A percentile compares a stretch with the other conserved stretches of the same genome.
Evolutionary conservation across 257 asterid genomes (phyloP).

Genomic region (Eustoma russellianum): DNA sequence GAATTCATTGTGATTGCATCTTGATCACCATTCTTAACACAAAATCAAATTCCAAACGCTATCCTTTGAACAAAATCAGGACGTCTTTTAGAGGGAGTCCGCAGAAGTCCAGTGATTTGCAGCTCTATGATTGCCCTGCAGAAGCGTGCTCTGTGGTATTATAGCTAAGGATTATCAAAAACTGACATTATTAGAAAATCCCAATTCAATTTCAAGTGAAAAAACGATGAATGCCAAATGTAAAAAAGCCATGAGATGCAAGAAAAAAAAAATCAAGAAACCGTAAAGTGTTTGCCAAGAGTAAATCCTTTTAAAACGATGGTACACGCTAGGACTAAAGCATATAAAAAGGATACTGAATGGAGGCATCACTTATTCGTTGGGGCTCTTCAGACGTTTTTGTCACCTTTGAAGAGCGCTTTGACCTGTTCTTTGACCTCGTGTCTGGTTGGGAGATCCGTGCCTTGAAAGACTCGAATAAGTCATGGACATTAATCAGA

Average conservation of each 20-base stretch:
- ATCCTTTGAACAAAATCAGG: slow-evolving; percentile 91
- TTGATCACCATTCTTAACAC: no score
- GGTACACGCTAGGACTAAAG: not conserved
- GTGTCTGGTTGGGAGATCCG: slow-evolving; percentile 27
- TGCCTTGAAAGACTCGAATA: slow-evolving; percentile 79
- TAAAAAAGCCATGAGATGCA: not conserved
- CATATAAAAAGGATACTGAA: slow-evolving; percentile 63
- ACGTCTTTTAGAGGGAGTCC: slow-evolving; percentile 92
- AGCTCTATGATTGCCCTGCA: slow-evolving; percentile 88
- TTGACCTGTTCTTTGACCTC: slow-evolving; percentile 38
- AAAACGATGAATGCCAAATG: not conserved
- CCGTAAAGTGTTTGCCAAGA: not conserved
- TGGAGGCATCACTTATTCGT: slow-evolving; percentile 45
- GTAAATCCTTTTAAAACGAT: not conserved
- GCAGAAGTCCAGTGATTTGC: slow-evolving; percentile 79
- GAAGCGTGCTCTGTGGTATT: slow-evolving; percentile 60
- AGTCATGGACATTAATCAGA: slow-evolving; percentile 86
- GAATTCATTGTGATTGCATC: no score
- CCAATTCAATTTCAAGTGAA: not conserved
- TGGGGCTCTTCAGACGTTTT: slow-evolving; percentile 25
- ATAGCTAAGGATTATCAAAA: slow-evolving; percentile 36
- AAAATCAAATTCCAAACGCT: slow-evolving; percentile 74
- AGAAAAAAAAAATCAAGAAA: not conserved
- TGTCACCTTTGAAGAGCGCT: slow-evolving; percentile 71
- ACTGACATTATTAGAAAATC: no score